Evolutionary conservation across 306 rosid species (phyloP), one percentile per base, ranked within the genome.

Genomic region (Arachis stenosperma): DNA sequence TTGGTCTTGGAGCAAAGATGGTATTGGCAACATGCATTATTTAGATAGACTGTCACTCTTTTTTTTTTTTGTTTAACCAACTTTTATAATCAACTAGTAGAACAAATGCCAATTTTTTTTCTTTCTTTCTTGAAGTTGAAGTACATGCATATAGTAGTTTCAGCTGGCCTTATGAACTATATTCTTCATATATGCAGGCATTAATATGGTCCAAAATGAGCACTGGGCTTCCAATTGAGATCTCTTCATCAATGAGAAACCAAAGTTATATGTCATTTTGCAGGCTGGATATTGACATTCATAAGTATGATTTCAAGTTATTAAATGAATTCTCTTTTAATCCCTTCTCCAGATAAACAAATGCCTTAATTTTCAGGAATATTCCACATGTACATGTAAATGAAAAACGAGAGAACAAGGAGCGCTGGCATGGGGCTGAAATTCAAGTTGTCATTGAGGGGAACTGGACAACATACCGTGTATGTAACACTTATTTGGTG

Each of bases 201-300:
- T 79, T 93, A 77, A 93, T 93, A 78, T 93, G 98, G 98, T 93
- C 98, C 61, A 93, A 93, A 84, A 93, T 93, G 98, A 93, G 98
- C 79, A 91, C 98, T 0, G 96, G 98, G 66, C 98, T 93, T 79
- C 98, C 96, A 42, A 91, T 93, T 81, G 97, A 91, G 83, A 89
- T 93, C 65, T 81, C 83, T 48, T 93, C 98, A 60, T 84, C 98
- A 70, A 91, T 93, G 98, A 84, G 63, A 80, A 87, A 84, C 67
- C 98, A 89, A 85, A 86, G 48, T 80, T 89, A 85, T 74, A 75
- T 30, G 73, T 73, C 97, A 67, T 93, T 91, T 83, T 93, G 94
- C 88, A 82, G 94, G 87, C 91, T 93, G 81, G 98, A 91, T 81
- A 93, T 91, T 57, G 97, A 93, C 87, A 93, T 93, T 82, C 96